Percentiles rank a stretch among this genome's conserved stretches.
phyloP scores from a whole-genome alignment of 2,329 filamentous ascomycete species.

The Microdochium nivale region DNA sequence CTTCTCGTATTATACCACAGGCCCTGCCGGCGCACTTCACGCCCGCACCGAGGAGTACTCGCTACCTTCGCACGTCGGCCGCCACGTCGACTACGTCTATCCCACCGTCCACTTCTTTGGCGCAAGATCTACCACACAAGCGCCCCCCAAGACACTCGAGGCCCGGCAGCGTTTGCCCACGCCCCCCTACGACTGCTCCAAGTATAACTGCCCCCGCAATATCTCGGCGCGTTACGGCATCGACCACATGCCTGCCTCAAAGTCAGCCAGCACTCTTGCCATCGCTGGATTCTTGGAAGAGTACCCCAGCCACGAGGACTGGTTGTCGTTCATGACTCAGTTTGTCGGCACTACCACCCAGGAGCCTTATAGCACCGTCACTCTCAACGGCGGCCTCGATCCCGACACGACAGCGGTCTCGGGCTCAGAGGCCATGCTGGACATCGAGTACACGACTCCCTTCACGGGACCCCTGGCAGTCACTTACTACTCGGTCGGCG shows the following conservation, averaged over 20 bases:
- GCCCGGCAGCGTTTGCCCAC: neutral
- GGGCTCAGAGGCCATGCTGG: neutral
- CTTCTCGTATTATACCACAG: neutral
- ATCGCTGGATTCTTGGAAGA: neutral
- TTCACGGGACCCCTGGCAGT: conserved; percentile 10
- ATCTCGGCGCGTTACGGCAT: neutral
- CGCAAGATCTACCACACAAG: neutral
- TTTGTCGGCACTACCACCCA: neutral
- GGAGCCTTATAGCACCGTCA: neutral
- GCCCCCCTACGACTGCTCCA: neutral
- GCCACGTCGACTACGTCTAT: neutral
- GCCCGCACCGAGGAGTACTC: neutral
- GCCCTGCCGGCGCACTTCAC: neutral
- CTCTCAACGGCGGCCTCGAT: neutral
- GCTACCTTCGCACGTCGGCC: neutral
- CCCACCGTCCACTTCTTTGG: neutral
- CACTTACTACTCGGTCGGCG: conserved; percentile 28
- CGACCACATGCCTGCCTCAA: neutral
- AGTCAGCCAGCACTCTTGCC: neutral
- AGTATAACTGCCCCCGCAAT: neutral
- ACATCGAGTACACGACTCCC: neutral
- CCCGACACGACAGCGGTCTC: neutral
- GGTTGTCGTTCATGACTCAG: neutral
- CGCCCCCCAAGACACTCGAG: neutral
- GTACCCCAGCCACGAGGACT: neutral